Percentiles rank a stretch among this genome's conserved stretches.
Evolutionary conservation across 2,329 filamentous ascomycete genomes (phyloP).

Genomic region (Fusarium tuaranense): DNA sequence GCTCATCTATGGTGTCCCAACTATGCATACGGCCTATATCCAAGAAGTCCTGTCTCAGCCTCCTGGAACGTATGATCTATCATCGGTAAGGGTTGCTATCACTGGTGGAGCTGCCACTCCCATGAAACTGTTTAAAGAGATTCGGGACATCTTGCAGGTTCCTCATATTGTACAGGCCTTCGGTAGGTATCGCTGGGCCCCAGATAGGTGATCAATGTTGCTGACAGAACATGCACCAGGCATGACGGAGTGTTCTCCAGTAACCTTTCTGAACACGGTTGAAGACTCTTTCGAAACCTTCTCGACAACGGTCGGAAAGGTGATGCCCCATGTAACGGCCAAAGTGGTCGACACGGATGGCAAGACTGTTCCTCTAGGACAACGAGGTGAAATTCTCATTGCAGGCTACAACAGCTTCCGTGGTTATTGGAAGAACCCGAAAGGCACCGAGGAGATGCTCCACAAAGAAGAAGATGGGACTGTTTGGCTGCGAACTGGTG

Average conservation of each 20-base stretch:
- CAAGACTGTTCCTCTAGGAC: not conserved
- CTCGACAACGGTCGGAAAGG: not conserved
- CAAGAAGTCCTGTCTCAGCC: not conserved
- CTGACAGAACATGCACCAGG: not conserved
- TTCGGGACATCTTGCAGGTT: not conserved
- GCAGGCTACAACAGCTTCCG: not conserved
- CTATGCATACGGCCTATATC: not conserved
- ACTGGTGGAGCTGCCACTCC: not conserved
- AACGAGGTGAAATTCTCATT: not conserved
- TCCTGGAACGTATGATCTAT: not conserved
- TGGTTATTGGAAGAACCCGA: not conserved
- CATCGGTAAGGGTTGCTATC: not conserved
- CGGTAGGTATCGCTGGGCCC: rapidly evolving
- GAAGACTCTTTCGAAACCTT: not conserved
- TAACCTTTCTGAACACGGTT: not conserved
- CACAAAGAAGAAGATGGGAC: not conserved
- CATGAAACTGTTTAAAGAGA: not conserved
- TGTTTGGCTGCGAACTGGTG: constrained; percentile 84
- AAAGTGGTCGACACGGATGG: not conserved
- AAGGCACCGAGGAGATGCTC: not conserved
- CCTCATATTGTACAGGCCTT: not conserved
- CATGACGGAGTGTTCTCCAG: not conserved
- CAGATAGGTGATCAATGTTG: not conserved
- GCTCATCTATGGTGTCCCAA: not conserved
- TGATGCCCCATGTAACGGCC: not conserved